These are phyloP conservation scores for Dissophora globulifera DNA, from an alignment of 192 early-diverging fungal genomes.

Conservation along the genomic window DNA sequence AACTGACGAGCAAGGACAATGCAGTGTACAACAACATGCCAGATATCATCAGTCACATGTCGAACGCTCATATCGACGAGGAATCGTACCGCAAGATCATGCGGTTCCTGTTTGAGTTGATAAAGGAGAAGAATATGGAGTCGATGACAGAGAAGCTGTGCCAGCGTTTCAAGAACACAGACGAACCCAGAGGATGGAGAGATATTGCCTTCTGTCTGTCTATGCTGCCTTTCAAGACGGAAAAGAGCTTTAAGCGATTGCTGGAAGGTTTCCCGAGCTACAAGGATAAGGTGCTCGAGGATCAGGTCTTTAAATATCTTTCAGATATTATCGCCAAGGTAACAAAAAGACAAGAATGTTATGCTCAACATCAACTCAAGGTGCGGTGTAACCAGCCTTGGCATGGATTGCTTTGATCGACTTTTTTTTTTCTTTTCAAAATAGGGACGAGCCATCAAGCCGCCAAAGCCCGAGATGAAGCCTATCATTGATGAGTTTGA, in stretches of 20 bases:
- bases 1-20: conserved; percentile 95
- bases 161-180: conserved; percentile 87
- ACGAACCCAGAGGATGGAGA: conserved; percentile 83
- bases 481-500: conserved; percentile 88
- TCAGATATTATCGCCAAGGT: conserved; percentile 89
- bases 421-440: neutral
- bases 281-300: conserved; percentile 92
- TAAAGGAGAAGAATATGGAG: conserved; percentile 96
- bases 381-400: too few relatives aligned
- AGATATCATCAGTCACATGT: conserved; percentile 96
- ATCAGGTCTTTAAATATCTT: conserved; percentile 84
- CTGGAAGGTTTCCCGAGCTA: conserved; percentile 86
- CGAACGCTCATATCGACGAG: conserved; percentile 80
- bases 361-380: too few relatives aligned
- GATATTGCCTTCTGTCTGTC: conserved; percentile 95
- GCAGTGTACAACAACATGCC: conserved; percentile 99
- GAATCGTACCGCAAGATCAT: conserved; percentile 89
- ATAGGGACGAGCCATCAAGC: conserved; percentile 68
- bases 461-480: conserved; percentile 84
- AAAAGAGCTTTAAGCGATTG: conserved; percentile 86
- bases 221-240: conserved; percentile 86
- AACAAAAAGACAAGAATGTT: too few relatives aligned
- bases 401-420: too few relatives aligned
- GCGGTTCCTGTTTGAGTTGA: conserved; percentile 96
- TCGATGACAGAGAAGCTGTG: conserved; percentile 97